phyloP scores from a whole-genome alignment of 306 rosid genomes.

The Calophaca sinica region DNA sequence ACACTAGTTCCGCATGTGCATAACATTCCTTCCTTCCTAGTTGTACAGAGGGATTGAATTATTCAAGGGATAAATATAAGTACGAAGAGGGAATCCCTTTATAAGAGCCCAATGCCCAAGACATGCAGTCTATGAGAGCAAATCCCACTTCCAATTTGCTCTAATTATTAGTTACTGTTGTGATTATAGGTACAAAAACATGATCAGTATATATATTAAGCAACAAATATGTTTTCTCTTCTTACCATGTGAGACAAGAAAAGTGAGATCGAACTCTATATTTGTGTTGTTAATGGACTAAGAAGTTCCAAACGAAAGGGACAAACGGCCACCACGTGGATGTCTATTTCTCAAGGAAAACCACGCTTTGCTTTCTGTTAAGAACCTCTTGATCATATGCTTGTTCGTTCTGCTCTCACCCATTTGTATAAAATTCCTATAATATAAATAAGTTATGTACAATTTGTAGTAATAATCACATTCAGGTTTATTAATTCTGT shows the following conservation, averaged over 20 bases:
- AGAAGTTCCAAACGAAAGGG: conserved; percentile 61
- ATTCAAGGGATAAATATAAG: neutral
- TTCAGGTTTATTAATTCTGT: too few species aligned
- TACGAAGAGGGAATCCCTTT: conserved; percentile 64
- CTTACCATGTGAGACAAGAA: neutral
- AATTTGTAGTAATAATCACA: too few species aligned
- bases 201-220: neutral
- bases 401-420: too few species aligned
- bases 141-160: conserved; percentile 61
- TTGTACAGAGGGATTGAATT: too few species aligned
- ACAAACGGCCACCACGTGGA: conserved; percentile 60
- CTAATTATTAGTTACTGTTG: neutral
- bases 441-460: too few species aligned
- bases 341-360: neutral
- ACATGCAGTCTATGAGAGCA: conserved; percentile 48
- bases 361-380: too few species aligned
- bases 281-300: conserved; percentile 14
- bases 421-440: too few species aligned
- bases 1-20: too few species aligned
- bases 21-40: neutral
- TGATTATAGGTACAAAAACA: neutral
- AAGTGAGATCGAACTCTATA: neutral
- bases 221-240: neutral
- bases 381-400: too few species aligned
- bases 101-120: conserved; percentile 56